Conservation (phyloP, 2,329 filamentous ascomycete species). For the Penicillium thymicola region DNA sequence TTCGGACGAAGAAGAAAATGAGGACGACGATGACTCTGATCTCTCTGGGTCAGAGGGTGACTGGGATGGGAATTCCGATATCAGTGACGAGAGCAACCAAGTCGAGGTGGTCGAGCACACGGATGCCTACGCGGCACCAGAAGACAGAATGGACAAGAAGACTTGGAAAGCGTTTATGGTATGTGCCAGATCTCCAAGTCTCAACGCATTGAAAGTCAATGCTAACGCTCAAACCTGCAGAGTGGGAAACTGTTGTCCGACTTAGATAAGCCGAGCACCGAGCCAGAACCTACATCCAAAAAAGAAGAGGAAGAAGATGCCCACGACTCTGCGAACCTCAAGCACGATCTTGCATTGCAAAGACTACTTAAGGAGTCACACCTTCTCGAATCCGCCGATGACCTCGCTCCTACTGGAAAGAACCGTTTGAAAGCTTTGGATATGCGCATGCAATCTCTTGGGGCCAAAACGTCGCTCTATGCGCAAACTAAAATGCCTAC, state of each 20-base stretch:
- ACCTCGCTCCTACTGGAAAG: slow-evolving; percentile 61
- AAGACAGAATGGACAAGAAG: slow-evolving; percentile 57
- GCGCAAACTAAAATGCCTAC: slow-evolving; percentile 86
- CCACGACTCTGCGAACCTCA: slow-evolving; percentile 65
- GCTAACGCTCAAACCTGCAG: slow-evolving; percentile 21
- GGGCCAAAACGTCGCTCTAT: slow-evolving; percentile 71
- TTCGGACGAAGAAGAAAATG: slow-evolving; percentile 25
- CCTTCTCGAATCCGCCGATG: slow-evolving; percentile 63
- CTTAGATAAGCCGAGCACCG: slow-evolving; percentile 15
- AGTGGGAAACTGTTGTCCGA: slow-evolving; percentile 49
- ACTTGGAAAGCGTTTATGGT: slow-evolving; percentile 80
- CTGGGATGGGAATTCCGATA: slow-evolving; percentile 63
- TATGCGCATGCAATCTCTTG: slow-evolving; percentile 75
- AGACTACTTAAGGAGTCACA: slow-evolving; percentile 88
- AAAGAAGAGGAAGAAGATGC: slow-evolving; percentile 54
- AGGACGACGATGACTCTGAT: slow-evolving; percentile 26
- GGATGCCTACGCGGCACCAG: slow-evolving; percentile 41
- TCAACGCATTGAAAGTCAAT: background rate
- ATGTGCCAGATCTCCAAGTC: slow-evolving; percentile 13
- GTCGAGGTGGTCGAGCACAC: slow-evolving; percentile 65
- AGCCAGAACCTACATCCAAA: slow-evolving; percentile 23
- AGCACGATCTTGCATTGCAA: slow-evolving; percentile 89
- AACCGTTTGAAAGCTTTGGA: slow-evolving; percentile 79
- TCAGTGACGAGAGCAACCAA: slow-evolving; percentile 38
- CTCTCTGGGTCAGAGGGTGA: slow-evolving; percentile 45